phyloP scores from a whole-genome alignment of 257 asterid genomes.

The Primulina huaijiensis region DNA sequence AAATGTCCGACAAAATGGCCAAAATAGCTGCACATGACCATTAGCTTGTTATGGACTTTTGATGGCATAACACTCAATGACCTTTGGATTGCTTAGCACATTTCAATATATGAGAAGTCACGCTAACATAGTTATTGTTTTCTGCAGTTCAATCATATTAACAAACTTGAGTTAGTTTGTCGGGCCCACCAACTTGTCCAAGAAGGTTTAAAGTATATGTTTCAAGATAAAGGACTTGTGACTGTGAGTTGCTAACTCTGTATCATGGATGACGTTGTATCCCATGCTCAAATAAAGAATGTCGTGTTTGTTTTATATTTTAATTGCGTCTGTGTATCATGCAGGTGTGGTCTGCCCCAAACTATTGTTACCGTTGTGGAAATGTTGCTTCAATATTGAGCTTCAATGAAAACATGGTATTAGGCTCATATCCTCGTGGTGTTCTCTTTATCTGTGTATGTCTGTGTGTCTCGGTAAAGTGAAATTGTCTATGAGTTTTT shows the following conservation, averaged over 20 bases:
- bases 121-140: conserved; percentile 18
- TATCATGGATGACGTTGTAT: conserved; percentile 4
- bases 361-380: conserved; percentile 97
- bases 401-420: conserved; percentile 97
- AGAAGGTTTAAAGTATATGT: conserved; percentile 97
- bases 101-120: not conserved
- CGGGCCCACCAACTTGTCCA: conserved; percentile 99
- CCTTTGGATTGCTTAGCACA: not conserved
- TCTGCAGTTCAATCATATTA: conserved; percentile 91
- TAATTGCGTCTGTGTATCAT: conserved; percentile 19
- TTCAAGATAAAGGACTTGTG: conserved; percentile 97
- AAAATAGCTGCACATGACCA: conserved; percentile 9
- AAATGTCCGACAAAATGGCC: not conserved
- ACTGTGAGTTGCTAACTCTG: conserved; percentile 65
- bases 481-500: not conserved
- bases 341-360: conserved; percentile 99
- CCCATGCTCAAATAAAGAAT: not conserved
- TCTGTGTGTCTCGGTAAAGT: not conserved
- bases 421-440: not conserved
- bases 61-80: not conserved
- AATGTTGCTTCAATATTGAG: conserved; percentile 95
- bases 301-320: conserved; percentile 13
- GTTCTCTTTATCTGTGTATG: not conserved
- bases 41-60: not conserved
- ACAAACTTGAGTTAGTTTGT: conserved; percentile 91